Base-by-base conservation (phyloP, 1,284 basidiomycete species). In the Wolfiporia cocos region DNA sequence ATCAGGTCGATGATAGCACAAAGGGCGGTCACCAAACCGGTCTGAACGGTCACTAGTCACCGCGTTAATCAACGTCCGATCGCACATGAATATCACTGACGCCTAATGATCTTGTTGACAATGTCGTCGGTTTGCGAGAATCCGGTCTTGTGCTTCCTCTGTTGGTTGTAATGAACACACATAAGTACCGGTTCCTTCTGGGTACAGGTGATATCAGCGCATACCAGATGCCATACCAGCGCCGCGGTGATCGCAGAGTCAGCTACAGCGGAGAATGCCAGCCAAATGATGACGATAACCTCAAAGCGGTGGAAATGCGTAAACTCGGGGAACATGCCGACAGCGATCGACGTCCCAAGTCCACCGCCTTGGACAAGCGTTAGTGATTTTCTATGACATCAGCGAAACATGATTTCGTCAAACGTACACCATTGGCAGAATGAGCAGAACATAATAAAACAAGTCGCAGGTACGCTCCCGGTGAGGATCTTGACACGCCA, bases 91-190 rank as follows among this genome's bases (percentile, higher is more conserved):
- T 7, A 11, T 11, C 1, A 58, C 67, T 40, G 46, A 73, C 73
- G 39, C 43, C 69, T 58, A 35, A 73, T 71, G 37, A 75, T 69
- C 35, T 54, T 59, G 51, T 66, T 63, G 20, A 67, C 55, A 19
- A 63, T 47, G 44, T 64, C 63, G 39, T 67, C 63, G 1, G 64
- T 65, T 4, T 52, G 49, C 20, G 55, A 49, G 37, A 63, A 63
- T 4, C 64, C 64, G 2, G 63, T 64, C 46, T 65, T 71, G 50
- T 72, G 66, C 35, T 56, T 62, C 43, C 61, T 59, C 69, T 72
- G 28, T n/a, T n/a, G 31, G 23, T 15, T 17, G 33, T 39, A 30
- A 39, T 30, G 23, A 18, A 7, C n/a, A 3, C 17, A 22, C 21
- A 34, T 5, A 17, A 10, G 11, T 10, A 39, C 14, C 21, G 5